A percentile compares a stretch with the other conserved stretches of the same genome.
Evolutionary conservation across 805 yeast genomes (phyloP).

Genomic region (Isabelozyma gotoi): DNA sequence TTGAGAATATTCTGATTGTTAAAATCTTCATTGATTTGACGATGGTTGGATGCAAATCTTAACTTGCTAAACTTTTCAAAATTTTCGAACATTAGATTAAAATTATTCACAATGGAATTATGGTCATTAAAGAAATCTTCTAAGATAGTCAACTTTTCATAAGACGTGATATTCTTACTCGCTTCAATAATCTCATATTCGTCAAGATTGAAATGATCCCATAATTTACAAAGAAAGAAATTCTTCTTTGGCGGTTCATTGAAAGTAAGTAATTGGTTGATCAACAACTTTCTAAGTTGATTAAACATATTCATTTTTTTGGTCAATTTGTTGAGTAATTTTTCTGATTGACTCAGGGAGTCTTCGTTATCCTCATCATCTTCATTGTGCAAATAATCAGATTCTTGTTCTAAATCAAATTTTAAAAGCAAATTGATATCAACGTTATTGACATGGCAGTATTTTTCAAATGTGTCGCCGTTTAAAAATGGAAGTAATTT

Average conservation of each 20-base stretch:
- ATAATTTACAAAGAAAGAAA: constrained; percentile 30
- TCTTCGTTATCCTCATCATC: constrained; percentile 10
- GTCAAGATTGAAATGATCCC: constrained; percentile 16
- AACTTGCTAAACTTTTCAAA: constrained; percentile 14
- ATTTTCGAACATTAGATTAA: constrained; percentile 25
- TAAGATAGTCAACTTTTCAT: constrained; percentile 17
- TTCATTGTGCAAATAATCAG: too few species aligned
- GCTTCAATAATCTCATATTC: constrained; percentile 1
- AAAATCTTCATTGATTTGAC: background rate
- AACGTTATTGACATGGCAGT: constrained; percentile 37
- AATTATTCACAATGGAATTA: constrained; percentile 18
- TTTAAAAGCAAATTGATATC: constrained; percentile 14
- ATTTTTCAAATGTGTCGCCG: constrained; percentile 39
- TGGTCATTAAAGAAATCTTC: constrained; percentile 21
- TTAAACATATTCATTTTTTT: constrained; percentile 28
- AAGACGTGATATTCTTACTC: constrained; percentile 4
- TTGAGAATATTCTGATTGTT: constrained; percentile 17
- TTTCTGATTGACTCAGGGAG: constrained; percentile 1
- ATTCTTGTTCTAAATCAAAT: constrained; percentile 4
- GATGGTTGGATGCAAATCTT: background rate
- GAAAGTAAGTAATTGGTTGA: constrained; percentile 37
- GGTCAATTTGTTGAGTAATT: constrained; percentile 13
- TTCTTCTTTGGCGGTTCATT: constrained; percentile 28
- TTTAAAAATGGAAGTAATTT: constrained; percentile 31
- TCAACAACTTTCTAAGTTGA: constrained; percentile 33